These are phyloP conservation scores for Colletotrichum echinochloae DNA, from an alignment of 2,329 filamentous ascomycete species.

Conservation along the genomic window DNA sequence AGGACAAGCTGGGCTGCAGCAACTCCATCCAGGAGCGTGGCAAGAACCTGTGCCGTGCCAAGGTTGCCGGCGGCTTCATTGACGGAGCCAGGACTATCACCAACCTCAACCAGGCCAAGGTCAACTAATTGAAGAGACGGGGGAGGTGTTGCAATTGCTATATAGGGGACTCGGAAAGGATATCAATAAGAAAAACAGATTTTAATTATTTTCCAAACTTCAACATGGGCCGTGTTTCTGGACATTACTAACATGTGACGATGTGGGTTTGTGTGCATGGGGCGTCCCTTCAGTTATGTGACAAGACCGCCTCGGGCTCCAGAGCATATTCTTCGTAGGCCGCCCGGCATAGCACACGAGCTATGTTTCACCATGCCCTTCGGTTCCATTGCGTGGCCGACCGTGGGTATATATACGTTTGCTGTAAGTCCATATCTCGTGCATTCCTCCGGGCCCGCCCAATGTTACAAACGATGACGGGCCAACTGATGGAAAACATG, in stretches of 20 bases:
- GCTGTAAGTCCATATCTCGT: not conserved
- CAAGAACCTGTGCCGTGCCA: conserved; percentile 47
- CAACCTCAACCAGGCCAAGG: conserved; percentile 43
- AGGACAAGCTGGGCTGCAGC: conserved; percentile 45
- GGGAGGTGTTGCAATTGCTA: not conserved
- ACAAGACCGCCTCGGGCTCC: too few relatives aligned
- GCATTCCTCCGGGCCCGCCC: not conserved
- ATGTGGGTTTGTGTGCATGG: too few relatives aligned
- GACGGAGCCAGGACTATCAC: conserved; percentile 46
- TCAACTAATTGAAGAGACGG: conserved; percentile 42
- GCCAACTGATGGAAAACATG: too few relatives aligned
- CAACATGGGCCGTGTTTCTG: too few relatives aligned
- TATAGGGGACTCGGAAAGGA: too few relatives aligned
- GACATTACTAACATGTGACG: too few relatives aligned
- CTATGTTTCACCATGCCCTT: not conserved
- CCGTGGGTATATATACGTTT: too few relatives aligned
- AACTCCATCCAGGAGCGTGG: conserved; percentile 45
- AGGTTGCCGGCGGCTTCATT: conserved; percentile 42
- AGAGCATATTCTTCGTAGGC: too few relatives aligned
- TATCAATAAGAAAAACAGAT: not conserved
- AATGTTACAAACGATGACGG: not conserved
- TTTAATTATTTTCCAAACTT: not conserved
- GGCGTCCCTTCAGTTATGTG: too few relatives aligned
- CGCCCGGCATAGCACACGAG: not conserved
- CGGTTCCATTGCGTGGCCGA: too few relatives aligned